Evolutionary conservation across 164 flowering plant genomes (phyloP), one percentile per base, ranked within the genome.

Genomic region (Vitis rotundifolia): DNA sequence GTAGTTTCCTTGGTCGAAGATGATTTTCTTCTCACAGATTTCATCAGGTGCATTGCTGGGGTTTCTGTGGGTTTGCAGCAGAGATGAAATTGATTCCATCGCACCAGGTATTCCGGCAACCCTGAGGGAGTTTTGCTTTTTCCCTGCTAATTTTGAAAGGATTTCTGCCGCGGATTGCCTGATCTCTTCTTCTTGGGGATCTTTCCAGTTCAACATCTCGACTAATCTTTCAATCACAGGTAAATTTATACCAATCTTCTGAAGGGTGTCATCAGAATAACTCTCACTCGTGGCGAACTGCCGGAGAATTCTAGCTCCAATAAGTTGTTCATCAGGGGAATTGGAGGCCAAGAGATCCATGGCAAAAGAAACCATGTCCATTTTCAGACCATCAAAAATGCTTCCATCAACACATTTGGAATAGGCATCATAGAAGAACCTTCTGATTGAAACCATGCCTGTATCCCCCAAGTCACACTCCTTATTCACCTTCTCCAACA

Each of bases 171-270:
- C 92, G 18, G 92, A 83, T 62, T 61, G 76, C 72, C 99, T 82
- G 58, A 89, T 89, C 78, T 88, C 94, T 76, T 91, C 93, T 67
- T 95, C 93, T 71, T 76, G 75, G 6, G 76, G 82, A 68, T 91
- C 91, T 72, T 89, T 93, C 99, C 99, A 95, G 66, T 91, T 93
- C 84, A 95, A 59, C 89, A 93, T 92, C 79, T 95, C 99, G 0
- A 95, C 94, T 56, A 91, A 66, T 71, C 97, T 80, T 68, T 95
- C 98, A 69, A 93, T 84, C n/a, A 86, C 89, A 0, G 84, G 50
- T 44, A 85, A 63, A 22, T 82, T 85, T 18, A 80, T 86, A 9
- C 97, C 98, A 67, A 95, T 86, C 81, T 88, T 91, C 77, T 86
- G 89, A 10, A 95, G 84, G 0, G 97, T 93, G 54, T 89, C 93